Evolutionary conservation across 2,329 filamentous ascomycete genomes (phyloP).

Genomic region (Alternaria atra): DNA sequence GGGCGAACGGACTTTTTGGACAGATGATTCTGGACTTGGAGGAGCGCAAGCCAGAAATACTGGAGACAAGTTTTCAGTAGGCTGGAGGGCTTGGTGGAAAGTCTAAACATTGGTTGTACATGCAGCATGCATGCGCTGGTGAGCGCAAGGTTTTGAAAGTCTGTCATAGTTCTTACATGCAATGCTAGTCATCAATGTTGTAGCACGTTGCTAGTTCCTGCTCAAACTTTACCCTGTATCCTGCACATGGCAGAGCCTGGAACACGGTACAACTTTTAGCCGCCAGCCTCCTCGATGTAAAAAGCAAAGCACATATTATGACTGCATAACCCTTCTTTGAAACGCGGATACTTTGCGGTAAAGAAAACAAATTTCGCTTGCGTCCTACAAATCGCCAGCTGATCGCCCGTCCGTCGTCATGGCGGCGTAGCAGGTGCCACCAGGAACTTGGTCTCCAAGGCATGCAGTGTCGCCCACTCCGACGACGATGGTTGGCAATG

Average conservation of each 20-base stretch:
- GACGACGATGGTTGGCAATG: conserved; percentile 10
- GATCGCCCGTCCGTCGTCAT: conserved; percentile 20
- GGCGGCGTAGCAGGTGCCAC: conserved; percentile 15
- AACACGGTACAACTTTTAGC: not conserved
- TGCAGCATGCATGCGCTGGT: conserved; percentile 5
- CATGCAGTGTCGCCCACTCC: conserved; percentile 9
- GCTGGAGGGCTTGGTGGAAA: not conserved
- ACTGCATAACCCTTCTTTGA: conserved; percentile 1
- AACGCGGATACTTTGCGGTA: not conserved
- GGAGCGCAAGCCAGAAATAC: conserved; percentile 54
- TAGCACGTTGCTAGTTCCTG: conserved; percentile 10
- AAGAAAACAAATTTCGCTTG: conserved; percentile 9
- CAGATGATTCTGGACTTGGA: conserved; percentile 60
- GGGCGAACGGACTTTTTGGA: conserved; percentile 63
- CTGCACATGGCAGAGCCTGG: conserved; percentile 2
- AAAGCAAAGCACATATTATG: not conserved
- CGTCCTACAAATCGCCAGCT: not conserved
- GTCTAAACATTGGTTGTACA: not conserved
- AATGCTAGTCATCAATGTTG: conserved; percentile 6
- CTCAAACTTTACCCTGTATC: conserved; percentile 3
- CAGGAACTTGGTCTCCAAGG: conserved; percentile 12
- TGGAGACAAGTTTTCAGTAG: conserved; percentile 56
- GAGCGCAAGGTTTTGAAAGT: conserved; percentile 5
- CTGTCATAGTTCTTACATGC: conserved; percentile 5
- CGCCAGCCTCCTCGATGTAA: conserved; percentile 1